Conservation (phyloP, 2,329 filamentous ascomycete genomes). For the Escovopsis sp. region DNA sequence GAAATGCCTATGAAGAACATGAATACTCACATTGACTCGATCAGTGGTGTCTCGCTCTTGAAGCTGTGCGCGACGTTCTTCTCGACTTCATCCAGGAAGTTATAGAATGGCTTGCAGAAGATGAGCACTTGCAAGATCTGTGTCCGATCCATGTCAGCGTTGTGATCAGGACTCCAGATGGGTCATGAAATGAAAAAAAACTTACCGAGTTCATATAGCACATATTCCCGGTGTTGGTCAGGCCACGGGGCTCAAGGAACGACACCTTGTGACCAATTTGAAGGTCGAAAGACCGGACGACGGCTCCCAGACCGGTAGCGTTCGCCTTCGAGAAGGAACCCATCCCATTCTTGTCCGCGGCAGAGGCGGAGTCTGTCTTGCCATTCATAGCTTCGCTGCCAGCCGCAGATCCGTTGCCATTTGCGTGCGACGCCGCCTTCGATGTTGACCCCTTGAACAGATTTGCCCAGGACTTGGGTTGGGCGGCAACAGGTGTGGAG, state of each 20-base stretch:
- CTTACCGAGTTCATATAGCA: slow-evolving; percentile 99
- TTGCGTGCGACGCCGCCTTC: slow-evolving; percentile 7
- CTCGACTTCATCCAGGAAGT: slow-evolving; percentile 77
- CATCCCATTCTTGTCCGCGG: slow-evolving; percentile 9
- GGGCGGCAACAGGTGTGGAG: slow-evolving; percentile 12
- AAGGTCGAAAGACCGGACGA: slow-evolving; percentile 58
- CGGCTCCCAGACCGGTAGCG: slow-evolving; percentile 54
- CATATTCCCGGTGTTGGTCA: slow-evolving; percentile 97
- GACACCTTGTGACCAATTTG: slow-evolving; percentile 49
- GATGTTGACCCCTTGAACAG: slow-evolving; percentile 20
- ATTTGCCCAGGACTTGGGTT: slow-evolving; percentile 25
- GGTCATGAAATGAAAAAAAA: slow-evolving; percentile 8
- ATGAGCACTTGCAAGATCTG: slow-evolving; percentile 90
- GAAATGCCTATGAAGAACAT: slow-evolving; percentile 2
- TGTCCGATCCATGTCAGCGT: slow-evolving; percentile 19
- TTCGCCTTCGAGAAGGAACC: slow-evolving; percentile 28
- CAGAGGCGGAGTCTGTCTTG: slow-evolving; percentile 6
- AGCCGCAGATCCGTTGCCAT: slow-evolving; percentile 14
- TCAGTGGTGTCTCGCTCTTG: slow-evolving; percentile 83
- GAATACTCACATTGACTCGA: slow-evolving; percentile 72
- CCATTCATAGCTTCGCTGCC: slow-evolving; percentile 11
- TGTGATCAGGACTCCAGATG: too few species aligned
- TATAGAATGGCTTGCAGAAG: slow-evolving; percentile 87
- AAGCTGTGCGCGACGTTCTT: slow-evolving; percentile 78
- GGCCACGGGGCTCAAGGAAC: slow-evolving; percentile 80